Evolutionary conservation across 129 eudicot species (phyloP).

Genomic region (Saposhnikovia divaricata): DNA sequence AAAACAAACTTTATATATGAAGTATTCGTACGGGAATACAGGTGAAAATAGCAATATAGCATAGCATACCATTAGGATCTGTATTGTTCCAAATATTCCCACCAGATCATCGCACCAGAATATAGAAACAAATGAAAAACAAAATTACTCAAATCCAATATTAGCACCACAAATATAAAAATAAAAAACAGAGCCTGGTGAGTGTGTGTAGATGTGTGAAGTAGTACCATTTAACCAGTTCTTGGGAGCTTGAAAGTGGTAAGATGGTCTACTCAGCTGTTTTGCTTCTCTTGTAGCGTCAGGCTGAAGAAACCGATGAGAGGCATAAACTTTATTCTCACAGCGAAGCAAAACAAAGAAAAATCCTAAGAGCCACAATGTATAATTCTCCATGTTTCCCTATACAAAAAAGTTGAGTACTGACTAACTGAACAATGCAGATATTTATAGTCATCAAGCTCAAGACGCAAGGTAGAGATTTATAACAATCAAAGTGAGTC

Average conservation of each 20-base stretch:
- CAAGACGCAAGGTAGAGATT: background rate
- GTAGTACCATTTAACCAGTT: conserved; percentile 14
- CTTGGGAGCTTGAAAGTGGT: conserved; percentile 13
- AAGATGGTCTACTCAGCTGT: conserved; percentile 7
- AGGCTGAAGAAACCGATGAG: background rate
- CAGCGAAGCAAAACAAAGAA: background rate
- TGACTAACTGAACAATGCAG: background rate
- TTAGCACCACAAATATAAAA: background rate
- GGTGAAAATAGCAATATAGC: background rate
- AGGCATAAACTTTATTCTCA: background rate
- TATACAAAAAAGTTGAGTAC: background rate
- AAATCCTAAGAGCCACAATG: background rate
- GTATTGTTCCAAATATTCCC: conserved; percentile 16
- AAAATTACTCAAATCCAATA: background rate
- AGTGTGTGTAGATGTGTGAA: background rate
- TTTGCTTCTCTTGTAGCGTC: background rate
- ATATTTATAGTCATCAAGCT: background rate
- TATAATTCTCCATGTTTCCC: background rate
- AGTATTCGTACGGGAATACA: background rate
- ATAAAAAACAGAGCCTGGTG: background rate
- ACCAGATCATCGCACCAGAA: background rate
- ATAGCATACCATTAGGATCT: conserved; percentile 63
- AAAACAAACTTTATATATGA: background rate
- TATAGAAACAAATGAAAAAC: background rate
- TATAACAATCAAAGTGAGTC: background rate